Evolutionary conservation across 2,329 filamentous ascomycete genomes (phyloP).

Genomic region (Coniella vitis): DNA sequence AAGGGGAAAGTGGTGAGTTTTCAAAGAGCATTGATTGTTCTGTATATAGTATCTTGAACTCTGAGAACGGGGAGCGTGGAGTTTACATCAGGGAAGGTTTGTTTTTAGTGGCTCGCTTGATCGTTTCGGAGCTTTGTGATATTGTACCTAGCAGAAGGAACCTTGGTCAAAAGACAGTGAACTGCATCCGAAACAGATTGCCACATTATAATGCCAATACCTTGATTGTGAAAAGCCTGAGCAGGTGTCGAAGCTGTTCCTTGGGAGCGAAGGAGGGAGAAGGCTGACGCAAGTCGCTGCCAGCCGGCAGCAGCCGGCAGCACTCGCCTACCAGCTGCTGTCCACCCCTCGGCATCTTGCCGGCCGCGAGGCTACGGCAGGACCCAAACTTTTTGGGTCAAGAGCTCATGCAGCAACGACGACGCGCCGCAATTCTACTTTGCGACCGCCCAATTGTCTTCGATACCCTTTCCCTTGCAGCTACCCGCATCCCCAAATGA

Average conservation of each 20-base stretch:
- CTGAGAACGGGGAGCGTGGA: not conserved
- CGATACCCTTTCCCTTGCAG: no score
- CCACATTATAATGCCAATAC: no score
- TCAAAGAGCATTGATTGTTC: not conserved
- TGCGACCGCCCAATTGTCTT: slow-evolving; percentile 3
- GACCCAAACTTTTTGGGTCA: slow-evolving; percentile 12
- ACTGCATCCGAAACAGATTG: no score
- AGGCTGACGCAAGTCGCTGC: not conserved
- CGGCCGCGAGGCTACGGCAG: slow-evolving; percentile 1
- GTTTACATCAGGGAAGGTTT: no score
- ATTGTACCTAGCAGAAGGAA: no score
- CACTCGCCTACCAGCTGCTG: no score
- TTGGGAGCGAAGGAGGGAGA: not conserved
- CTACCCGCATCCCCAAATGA: slow-evolving; percentile 23
- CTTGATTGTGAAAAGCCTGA: no score
- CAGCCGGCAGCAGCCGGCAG: not conserved
- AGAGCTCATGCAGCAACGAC: not conserved
- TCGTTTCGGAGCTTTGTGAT: no score
- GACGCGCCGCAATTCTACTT: slow-evolving; percentile 4
- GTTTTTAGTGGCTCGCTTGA: no score
- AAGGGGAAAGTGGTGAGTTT: not conserved
- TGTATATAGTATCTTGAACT: not conserved
- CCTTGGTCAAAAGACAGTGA: no score
- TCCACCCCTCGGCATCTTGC: not conserved
- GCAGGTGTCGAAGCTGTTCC: no score